Conservation (phyloP, 768 basidiomycete genomes). For the Mrakia hoshinonis region DNA sequence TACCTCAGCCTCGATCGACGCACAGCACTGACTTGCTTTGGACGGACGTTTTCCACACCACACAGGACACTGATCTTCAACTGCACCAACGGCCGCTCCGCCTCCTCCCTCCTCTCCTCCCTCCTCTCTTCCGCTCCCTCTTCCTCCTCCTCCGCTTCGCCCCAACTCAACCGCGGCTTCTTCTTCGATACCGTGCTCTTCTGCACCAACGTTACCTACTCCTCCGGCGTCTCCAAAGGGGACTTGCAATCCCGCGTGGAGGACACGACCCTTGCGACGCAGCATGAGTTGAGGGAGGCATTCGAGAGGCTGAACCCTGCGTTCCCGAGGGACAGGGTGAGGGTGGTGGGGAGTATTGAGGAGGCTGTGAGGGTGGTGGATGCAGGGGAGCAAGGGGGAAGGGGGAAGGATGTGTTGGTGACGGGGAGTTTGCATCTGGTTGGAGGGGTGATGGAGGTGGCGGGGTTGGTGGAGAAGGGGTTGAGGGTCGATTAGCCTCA, state of each 20-base stretch:
- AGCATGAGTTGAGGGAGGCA: conserved; percentile 63
- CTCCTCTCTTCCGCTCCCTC: conserved; percentile 42
- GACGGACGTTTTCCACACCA: not conserved
- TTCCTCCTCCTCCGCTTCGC: not conserved
- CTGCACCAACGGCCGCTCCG: conserved; percentile 84
- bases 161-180: not conserved
- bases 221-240: conserved; percentile 78
- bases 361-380: conserved; percentile 69
- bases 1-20: no score
- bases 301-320: conserved; percentile 60
- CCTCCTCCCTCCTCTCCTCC: conserved; percentile 56
- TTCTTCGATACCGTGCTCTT: conserved; percentile 86
- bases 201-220: conserved; percentile 92
- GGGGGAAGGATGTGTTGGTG: conserved; percentile 57
- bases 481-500: conserved; percentile 13
- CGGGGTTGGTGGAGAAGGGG: conserved; percentile 55
- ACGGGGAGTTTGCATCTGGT: conserved; percentile 88
- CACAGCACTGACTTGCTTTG: no score
- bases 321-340: conserved; percentile 56
- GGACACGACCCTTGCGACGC: conserved; percentile 60
- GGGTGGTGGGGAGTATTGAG: conserved; percentile 79
- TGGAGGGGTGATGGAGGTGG: conserved; percentile 87
- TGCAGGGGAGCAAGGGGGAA: not conserved
- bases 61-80: conserved; percentile 80
- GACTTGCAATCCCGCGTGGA: conserved; percentile 67